A percentile compares a stretch with the other conserved stretches of the same genome.
Conservation (phyloP, 2,329 filamentous ascomycete species). For the Xylariaceae sp. region DNA sequence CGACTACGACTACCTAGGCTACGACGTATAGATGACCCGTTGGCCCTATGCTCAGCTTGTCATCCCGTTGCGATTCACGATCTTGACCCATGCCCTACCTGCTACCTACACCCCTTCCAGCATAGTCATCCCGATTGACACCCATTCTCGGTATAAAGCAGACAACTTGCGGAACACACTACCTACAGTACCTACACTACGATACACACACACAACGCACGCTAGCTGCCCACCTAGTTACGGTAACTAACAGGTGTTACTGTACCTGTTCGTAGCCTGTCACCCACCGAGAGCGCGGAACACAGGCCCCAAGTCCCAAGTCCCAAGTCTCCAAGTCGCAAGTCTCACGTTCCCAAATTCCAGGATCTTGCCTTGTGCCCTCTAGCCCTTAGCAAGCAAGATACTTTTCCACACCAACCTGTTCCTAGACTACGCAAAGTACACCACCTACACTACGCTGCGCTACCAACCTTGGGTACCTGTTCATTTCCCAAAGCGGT, state of each 20-base stretch:
- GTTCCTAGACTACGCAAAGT: neutral
- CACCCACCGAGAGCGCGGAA: neutral
- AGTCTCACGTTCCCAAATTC: neutral
- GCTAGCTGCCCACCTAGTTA: neutral
- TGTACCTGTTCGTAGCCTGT: neutral
- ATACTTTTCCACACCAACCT: neutral
- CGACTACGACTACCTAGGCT: neutral
- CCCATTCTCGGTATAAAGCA: constrained; percentile 1
- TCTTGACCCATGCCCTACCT: constrained; percentile 3
- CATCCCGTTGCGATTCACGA: constrained; percentile 13
- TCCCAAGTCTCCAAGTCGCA: neutral
- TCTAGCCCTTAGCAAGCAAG: neutral
- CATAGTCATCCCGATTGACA: neutral
- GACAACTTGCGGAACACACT: neutral
- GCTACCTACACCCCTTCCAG: constrained; percentile 3
- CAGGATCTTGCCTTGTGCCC: neutral
- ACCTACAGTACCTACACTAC: neutral
- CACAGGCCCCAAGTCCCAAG: neutral
- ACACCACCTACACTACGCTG: neutral
- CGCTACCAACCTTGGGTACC: neutral
- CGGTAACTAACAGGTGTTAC: constrained; percentile 2
- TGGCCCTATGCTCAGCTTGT: constrained; percentile 17
- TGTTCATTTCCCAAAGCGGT: neutral
- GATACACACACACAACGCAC: neutral
- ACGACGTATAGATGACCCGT: constrained; percentile 15